Evolutionary conservation across 768 basidiomycete genomes (phyloP), one percentile per base, ranked within the genome.

Genomic region (Tulasnella sp.): DNA sequence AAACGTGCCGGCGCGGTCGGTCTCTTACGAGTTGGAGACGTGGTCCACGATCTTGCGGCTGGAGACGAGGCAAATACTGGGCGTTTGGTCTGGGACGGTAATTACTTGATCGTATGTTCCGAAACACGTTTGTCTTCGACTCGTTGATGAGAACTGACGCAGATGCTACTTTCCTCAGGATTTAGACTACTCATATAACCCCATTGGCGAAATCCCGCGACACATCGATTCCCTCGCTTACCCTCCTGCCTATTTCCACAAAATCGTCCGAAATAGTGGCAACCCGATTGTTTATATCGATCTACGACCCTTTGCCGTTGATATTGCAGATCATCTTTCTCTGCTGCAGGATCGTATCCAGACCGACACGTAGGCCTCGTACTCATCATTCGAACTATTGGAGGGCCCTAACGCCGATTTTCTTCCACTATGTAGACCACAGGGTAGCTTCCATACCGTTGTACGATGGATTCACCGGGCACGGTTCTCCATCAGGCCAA

Each of bases 231-330:
- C 84, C 10, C 70, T 92, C 43, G 85, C 86, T 1, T 88, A 90
- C 68, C 78, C 90, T 17, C 90, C 90, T 1, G 90, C 89, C 21
- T 91, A 91, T 71, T 93, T 91, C 75, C 87, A 92, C 69, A 81
- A 85, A 41, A 85, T 90, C 45, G 81, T 93, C 58, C 80, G 87
- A 19, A 83, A 47, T 8, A 41, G 81, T 0, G 63, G 66, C 10
- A 67, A 70, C 38, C 69, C 80, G 0, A 76, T 91, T 41, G 77
- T 78, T 15, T 83, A 88, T 68, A 70, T 92, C 61, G 86, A 93
- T 70, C 70, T 92, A 29, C 73, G 77, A 26, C 84, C 86, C 1
- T 91, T 88, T 86, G 86, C 81, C 2, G 80, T 81, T 49, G 85
- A 91, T 71, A 81, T 91, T 61, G 82, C 83, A 24, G 66, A 75